Base-by-base conservation (phyloP, 2,329 filamentous ascomycete species). In the Ramularia endophylla region DNA sequence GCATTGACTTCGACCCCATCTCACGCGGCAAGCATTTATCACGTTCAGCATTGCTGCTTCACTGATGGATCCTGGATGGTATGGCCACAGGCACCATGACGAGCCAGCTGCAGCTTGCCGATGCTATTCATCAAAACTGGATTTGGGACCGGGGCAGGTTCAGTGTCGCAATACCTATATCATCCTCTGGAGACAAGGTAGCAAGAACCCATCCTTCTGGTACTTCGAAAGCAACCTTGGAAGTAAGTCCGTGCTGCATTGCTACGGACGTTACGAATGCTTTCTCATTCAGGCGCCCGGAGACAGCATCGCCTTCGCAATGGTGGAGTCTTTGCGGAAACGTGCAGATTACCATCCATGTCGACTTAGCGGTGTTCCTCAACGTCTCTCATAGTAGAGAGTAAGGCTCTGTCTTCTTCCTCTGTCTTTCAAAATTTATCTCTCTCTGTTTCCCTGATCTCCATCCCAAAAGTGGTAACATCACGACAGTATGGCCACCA, bases 271-370 rank as follows among this genome's bases (percentile, higher is more conserved):
- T 11, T 30, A 3, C 3, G 5, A 33, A 18, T 33, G 15, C 18
- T 18, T 20, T 8, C 31, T 34, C 16, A 19, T n/a, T 9, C 16
- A 34, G 7, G 31, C 5, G 15, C 15, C 16, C 12, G 17, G 15
- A 20, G 8, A 34, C 32, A 12, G 32, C 32, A 34, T 18, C 9
- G 20, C 8, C 18, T 7, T 2, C 8, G 9, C 8, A 34, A 2
- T 25, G 8, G 32, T 34, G 32, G 32, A 34, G 32, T 20, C 9
- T 34, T n/a, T 34, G 18, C 32, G 32, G 32, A 34, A 34, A 34
- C 32, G 18, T 34, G 32, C 32, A 20, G 18, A 13, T 13, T 34
- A 17, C 32, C 3, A 34, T 13, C 32, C 4, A 34, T 34, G 13
- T 16, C 31, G 31, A 25, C 13, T 34, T 16, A 34, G 31, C 31